Percentiles rank a stretch among this genome's conserved stretches.
Evolutionary conservation across 2,329 filamentous ascomycete species (phyloP).

Genomic region (Coccinonectria pachysandricola): DNA sequence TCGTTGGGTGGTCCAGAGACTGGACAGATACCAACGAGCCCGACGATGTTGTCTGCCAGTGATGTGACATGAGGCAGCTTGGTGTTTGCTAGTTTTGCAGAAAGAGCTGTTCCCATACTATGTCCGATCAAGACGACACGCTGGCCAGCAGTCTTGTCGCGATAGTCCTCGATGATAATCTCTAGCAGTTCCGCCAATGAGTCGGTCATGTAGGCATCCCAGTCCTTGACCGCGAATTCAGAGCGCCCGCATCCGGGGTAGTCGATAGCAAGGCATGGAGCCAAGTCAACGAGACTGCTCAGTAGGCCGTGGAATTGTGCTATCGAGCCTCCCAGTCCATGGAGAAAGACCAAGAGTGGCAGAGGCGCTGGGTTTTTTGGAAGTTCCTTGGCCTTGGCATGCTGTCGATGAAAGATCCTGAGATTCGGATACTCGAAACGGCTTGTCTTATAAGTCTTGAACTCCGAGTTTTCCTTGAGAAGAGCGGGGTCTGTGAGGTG

Average conservation of each 20-base stretch:
- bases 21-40: conserved; percentile 75
- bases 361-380: conserved; percentile 62
- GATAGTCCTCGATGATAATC: conserved; percentile 62
- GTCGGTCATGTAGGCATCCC: conserved; percentile 71
- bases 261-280: conserved; percentile 74
- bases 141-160: conserved; percentile 54
- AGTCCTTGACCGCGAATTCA: conserved; percentile 56
- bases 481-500: conserved; percentile 63
- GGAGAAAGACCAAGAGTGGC: conserved; percentile 81
- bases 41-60: conserved; percentile 57
- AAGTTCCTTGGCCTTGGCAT: conserved; percentile 73
- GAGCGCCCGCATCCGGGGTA: conserved; percentile 84
- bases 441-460: conserved; percentile 62
- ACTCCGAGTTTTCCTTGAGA: conserved; percentile 63
- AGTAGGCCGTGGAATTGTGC: conserved; percentile 79
- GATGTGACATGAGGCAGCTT: conserved; percentile 33
- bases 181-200: conserved; percentile 67
- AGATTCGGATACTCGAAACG: conserved; percentile 62
- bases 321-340: conserved; percentile 85
- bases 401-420: conserved; percentile 73
- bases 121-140: conserved; percentile 75
- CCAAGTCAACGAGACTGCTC: conserved; percentile 70
- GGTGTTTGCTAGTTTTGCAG: conserved; percentile 54
- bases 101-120: conserved; percentile 78
- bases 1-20: conserved; percentile 52